Conservation (phyloP, 225 moss, liverwort and hornwort species). For the Polytrichum formosum region DNA sequence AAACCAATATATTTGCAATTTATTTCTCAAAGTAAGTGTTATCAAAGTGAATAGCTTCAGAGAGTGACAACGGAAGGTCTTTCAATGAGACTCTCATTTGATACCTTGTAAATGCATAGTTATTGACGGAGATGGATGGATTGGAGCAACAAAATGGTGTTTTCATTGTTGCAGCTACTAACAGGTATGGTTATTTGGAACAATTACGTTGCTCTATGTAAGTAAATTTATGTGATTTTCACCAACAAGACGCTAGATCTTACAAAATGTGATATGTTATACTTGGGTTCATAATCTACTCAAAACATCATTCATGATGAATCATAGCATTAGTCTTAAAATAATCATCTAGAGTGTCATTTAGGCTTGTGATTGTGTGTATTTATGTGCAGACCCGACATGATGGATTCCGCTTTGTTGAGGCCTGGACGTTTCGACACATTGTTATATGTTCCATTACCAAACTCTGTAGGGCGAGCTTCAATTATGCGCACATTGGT, state of each 20-base stretch:
- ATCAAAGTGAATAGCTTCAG: too few species aligned
- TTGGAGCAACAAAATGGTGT: too few species aligned
- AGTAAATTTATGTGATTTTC: background rate
- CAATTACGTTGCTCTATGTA: background rate
- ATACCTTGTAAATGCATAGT: too few species aligned
- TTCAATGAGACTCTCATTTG: too few species aligned
- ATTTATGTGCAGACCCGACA: constrained; percentile 43
- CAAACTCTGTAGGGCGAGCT: constrained; percentile 42
- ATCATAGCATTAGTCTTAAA: background rate
- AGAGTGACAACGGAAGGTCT: too few species aligned
- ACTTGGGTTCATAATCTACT: background rate
- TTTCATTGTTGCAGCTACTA: too few species aligned
- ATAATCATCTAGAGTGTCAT: background rate
- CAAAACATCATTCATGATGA: background rate
- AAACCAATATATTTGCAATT: too few species aligned
- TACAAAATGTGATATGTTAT: background rate
- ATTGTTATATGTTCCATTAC: constrained; percentile 52
- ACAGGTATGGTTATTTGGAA: too few species aligned
- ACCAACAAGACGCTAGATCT: background rate
- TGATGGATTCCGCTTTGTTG: constrained; percentile 58
- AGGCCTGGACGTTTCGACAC: constrained; percentile 62
- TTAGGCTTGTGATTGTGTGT: background rate
- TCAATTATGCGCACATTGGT: constrained; percentile 51
- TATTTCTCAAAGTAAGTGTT: too few species aligned
- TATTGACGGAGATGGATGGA: too few species aligned